Conservation (phyloP, 1,139 yeast species). For the Magnusiomyces fungicola region DNA sequence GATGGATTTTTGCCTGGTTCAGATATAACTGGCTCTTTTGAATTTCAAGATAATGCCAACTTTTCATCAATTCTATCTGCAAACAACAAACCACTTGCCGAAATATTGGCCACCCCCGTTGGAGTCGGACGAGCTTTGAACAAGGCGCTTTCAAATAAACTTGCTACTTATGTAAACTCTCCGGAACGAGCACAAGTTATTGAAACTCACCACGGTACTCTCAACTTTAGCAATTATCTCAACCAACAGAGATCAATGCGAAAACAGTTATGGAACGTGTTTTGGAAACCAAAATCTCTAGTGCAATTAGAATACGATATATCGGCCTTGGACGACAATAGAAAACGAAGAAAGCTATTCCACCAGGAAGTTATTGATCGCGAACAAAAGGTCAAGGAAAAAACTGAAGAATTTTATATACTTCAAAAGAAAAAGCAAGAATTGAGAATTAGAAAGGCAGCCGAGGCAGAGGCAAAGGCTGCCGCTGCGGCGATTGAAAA, state of each 20-base stretch:
- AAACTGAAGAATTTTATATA: too few species aligned
- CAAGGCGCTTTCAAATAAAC: constrained; percentile 10
- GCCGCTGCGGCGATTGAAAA: constrained; percentile 11
- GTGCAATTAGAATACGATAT: constrained; percentile 18
- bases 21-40: constrained; percentile 27
- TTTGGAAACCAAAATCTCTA: constrained; percentile 26
- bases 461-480: too few species aligned
- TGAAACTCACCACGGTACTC: constrained; percentile 27
- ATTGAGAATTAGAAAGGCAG: too few species aligned
- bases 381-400: constrained; percentile 1
- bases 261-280: constrained; percentile 27
- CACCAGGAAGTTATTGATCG: constrained; percentile 10
- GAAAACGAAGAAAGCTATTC: constrained; percentile 9
- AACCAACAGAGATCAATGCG: constrained; percentile 26
- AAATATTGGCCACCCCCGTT: neutral
- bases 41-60: constrained; percentile 20
- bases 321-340: constrained; percentile 13
- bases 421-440: too few species aligned
- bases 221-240: constrained; percentile 29
- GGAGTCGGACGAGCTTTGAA: constrained; percentile 13
- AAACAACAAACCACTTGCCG: constrained; percentile 8
- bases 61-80: constrained; percentile 8
- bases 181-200: constrained; percentile 18
- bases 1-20: constrained; percentile 26
- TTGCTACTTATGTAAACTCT: constrained; percentile 13